Evolutionary conservation across 768 basidiomycete species (phyloP).

Genomic region (Piloderma croceum): DNA sequence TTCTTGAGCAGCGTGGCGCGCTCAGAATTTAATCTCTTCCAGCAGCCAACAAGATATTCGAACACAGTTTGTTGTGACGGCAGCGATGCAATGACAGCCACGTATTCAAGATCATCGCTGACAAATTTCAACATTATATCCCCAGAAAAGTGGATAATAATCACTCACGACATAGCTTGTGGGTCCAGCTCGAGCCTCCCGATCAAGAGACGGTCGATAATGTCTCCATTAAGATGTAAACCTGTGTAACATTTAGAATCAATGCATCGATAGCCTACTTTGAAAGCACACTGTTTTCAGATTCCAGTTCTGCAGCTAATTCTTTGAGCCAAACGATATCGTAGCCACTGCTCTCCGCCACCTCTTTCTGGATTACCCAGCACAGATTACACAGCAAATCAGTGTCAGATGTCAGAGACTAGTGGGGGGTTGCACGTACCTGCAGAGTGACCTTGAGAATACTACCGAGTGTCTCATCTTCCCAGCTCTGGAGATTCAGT

Average conservation of each 20-base stretch:
- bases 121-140: constrained; percentile 6
- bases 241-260: constrained; percentile 7
- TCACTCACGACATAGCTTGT: constrained; percentile 58
- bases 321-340: constrained; percentile 80
- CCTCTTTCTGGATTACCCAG: constrained; percentile 46
- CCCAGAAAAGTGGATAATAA: neutral
- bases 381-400: constrained; percentile 5
- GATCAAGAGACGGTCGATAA: constrained; percentile 77
- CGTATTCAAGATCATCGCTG: constrained; percentile 73
- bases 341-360: constrained; percentile 57
- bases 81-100: constrained; percentile 68
- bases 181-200: constrained; percentile 80
- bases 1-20: constrained; percentile 55
- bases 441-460: constrained; percentile 77
- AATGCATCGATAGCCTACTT: constrained; percentile 29
- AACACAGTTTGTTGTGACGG: constrained; percentile 76
- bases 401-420: neutral
- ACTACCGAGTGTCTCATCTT: constrained; percentile 58
- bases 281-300: constrained; percentile 57
- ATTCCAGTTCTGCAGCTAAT: constrained; percentile 59
- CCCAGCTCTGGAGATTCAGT: constrained; percentile 63
- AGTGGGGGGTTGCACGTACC: constrained; percentile 40
- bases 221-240: constrained; percentile 45
- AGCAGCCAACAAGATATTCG: constrained; percentile 86
- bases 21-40: constrained; percentile 75